These are phyloP conservation scores for Aspergillus fructus DNA, from an alignment of 2,329 filamentous ascomycete species.

Conservation along the genomic window DNA sequence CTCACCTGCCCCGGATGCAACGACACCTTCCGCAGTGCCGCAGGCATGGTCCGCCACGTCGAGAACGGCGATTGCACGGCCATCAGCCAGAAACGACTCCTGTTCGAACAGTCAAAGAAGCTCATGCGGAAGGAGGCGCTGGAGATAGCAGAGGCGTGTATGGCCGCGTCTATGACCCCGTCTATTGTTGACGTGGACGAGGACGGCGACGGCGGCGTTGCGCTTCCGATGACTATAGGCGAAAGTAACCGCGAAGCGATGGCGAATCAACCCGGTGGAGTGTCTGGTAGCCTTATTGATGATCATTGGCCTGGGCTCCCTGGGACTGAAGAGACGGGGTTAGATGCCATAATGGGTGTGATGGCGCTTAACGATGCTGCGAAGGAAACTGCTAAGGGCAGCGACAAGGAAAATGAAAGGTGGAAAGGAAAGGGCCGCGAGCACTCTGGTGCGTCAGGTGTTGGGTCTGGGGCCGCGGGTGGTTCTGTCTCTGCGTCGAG, in stretches of 20 bases:
- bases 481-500: neutral
- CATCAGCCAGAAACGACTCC: slow-evolving; percentile 46
- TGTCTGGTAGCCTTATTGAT: neutral
- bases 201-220: slow-evolving; percentile 24
- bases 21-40: slow-evolving; percentile 48
- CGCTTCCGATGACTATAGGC: slow-evolving; percentile 6
- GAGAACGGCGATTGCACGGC: slow-evolving; percentile 52
- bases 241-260: slow-evolving; percentile 18
- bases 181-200: slow-evolving; percentile 7
- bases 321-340: neutral
- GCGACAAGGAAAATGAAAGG: neutral
- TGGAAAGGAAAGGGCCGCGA: slow-evolving; percentile 10
- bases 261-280: slow-evolving; percentile 16
- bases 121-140: slow-evolving; percentile 42
- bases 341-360: slow-evolving; percentile 15
- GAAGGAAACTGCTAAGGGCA: neutral
- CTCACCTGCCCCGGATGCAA: slow-evolving; percentile 52
- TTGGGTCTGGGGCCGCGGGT: neutral
- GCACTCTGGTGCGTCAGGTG: neutral
- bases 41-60: slow-evolving; percentile 54
- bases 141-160: slow-evolving; percentile 3
- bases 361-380: slow-evolving; percentile 19
- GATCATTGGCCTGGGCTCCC: slow-evolving; percentile 27
- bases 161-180: neutral
- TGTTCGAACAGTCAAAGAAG: slow-evolving; percentile 52